Percentiles rank a stretch among this genome's conserved stretches.
Conservation (phyloP, 192 early-diverging fungal genomes). For the Glomus cerebriforme region DNA sequence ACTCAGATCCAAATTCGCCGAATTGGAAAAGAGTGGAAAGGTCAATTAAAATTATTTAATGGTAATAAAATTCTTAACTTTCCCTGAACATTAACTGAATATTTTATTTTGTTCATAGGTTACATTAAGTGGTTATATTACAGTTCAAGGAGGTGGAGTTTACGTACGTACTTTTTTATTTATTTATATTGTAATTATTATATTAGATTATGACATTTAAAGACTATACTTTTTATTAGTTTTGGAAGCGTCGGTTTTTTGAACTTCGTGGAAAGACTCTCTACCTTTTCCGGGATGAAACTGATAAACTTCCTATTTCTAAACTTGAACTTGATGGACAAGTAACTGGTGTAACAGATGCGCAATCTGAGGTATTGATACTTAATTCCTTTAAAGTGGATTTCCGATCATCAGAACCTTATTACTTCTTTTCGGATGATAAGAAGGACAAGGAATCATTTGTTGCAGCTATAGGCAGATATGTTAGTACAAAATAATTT, state of each 20-base stretch:
- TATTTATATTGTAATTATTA: slow-evolving; percentile 1
- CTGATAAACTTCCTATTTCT: slow-evolving; percentile 42
- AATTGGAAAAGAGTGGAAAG: slow-evolving; percentile 43
- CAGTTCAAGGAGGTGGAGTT: slow-evolving; percentile 47
- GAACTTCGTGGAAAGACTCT: slow-evolving; percentile 52
- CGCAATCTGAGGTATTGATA: slow-evolving; percentile 51
- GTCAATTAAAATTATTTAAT: slow-evolving; percentile 38
- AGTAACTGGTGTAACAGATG: slow-evolving; percentile 45
- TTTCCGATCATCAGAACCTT: slow-evolving; percentile 43
- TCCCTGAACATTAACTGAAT: neutral
- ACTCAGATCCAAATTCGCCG: slow-evolving; percentile 29
- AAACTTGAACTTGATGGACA: slow-evolving; percentile 44
- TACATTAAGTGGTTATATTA: slow-evolving; percentile 44
- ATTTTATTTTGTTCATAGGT: slow-evolving; percentile 17
- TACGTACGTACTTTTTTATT: slow-evolving; percentile 24
- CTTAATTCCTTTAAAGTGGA: slow-evolving; percentile 55
- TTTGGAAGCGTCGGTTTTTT: slow-evolving; percentile 65
- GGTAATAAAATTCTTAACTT: neutral
- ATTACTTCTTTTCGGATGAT: slow-evolving; percentile 54
- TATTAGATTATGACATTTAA: neutral
- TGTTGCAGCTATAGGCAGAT: slow-evolving; percentile 48
- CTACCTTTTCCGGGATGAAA: slow-evolving; percentile 53
- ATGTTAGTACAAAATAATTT: slow-evolving; percentile 38
- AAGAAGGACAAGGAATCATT: slow-evolving; percentile 44
- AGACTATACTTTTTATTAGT: slow-evolving; percentile 4